Percentiles rank a stretch among this genome's conserved stretches.
These are phyloP conservation scores for Dipteronia sinensis DNA, from an alignment of 345 rosid species.

Conservation along the genomic window DNA sequence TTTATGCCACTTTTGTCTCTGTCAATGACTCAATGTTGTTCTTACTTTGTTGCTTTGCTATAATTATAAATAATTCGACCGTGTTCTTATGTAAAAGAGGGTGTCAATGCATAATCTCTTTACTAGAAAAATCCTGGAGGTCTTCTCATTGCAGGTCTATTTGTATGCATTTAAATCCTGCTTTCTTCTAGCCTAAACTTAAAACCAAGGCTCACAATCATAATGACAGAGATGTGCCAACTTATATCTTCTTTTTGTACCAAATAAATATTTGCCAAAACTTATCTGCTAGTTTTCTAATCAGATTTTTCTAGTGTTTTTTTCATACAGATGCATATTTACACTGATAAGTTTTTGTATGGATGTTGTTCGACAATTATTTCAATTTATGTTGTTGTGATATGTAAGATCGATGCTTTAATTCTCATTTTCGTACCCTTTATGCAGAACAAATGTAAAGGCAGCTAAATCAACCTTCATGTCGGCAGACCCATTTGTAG, in stretches of 20 bases:
- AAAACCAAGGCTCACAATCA: not conserved
- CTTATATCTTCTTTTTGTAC: not conserved
- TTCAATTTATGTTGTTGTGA: not conserved
- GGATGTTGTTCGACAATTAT: not conserved
- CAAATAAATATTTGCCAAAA: not conserved
- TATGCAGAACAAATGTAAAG: conserved; percentile 28
- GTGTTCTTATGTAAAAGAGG: not conserved
- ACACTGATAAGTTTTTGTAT: not conserved
- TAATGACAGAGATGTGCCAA: not conserved
- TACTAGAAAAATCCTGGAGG: not conserved
- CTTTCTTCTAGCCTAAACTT: not conserved
- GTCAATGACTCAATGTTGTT: too few relatives aligned
- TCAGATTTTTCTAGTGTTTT: conserved; percentile 4
- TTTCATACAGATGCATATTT: not conserved
- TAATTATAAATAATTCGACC: not conserved
- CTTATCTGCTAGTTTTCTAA: not conserved
- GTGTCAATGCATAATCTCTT: not conserved
- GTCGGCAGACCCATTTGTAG: conserved; percentile 59
- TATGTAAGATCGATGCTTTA: not conserved
- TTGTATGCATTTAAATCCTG: not conserved
- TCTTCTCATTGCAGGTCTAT: too few relatives aligned
- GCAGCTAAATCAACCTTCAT: conserved; percentile 37
- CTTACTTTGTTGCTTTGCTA: not conserved
- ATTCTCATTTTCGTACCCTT: not conserved
- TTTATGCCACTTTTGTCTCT: not conserved